Evolutionary conservation across 2,329 filamentous ascomycete genomes (phyloP).

Genomic region (Parastagonospora avenae): DNA sequence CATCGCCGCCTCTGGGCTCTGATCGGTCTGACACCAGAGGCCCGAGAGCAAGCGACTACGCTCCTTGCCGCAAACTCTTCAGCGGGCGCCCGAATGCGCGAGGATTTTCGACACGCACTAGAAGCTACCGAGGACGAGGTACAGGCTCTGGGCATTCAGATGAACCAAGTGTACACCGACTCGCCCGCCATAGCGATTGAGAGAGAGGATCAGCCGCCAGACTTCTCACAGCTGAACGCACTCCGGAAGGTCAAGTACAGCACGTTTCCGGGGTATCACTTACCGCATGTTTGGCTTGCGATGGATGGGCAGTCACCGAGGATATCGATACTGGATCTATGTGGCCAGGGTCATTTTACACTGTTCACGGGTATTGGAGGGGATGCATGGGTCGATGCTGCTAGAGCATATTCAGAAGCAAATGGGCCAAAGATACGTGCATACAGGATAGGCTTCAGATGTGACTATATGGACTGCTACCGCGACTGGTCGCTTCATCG

Average conservation of each 20-base stretch:
- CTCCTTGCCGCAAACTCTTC: neutral
- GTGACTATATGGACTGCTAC: neutral
- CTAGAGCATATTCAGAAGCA: slow-evolving; percentile 12
- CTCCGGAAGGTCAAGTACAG: slow-evolving; percentile 18
- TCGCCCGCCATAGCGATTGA: slow-evolving; percentile 18
- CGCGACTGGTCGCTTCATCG: slow-evolving; percentile 51
- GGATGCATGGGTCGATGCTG: slow-evolving; percentile 59
- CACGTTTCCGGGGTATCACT: slow-evolving; percentile 63
- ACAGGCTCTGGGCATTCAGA: slow-evolving; percentile 63
- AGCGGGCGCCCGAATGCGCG: slow-evolving; percentile 3
- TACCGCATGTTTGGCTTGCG: slow-evolving; percentile 69
- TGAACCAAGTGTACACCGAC: slow-evolving; percentile 62
- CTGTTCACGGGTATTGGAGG: slow-evolving; percentile 58
- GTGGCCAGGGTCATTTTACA: slow-evolving; percentile 54
- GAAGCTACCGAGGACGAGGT: slow-evolving; percentile 56
- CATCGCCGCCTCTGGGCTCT: slow-evolving; percentile 54
- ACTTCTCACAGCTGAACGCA: neutral
- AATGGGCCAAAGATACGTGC: neutral
- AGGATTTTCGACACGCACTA: slow-evolving; percentile 48
- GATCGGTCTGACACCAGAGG: slow-evolving; percentile 48
- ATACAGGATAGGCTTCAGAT: neutral
- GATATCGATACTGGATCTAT: slow-evolving; percentile 65
- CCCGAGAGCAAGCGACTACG: neutral
- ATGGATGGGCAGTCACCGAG: slow-evolving; percentile 50
- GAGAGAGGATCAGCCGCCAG: neutral